Base-by-base conservation (phyloP, 495 filamentous ascomycete species). In the Amorphotheca resinae region DNA sequence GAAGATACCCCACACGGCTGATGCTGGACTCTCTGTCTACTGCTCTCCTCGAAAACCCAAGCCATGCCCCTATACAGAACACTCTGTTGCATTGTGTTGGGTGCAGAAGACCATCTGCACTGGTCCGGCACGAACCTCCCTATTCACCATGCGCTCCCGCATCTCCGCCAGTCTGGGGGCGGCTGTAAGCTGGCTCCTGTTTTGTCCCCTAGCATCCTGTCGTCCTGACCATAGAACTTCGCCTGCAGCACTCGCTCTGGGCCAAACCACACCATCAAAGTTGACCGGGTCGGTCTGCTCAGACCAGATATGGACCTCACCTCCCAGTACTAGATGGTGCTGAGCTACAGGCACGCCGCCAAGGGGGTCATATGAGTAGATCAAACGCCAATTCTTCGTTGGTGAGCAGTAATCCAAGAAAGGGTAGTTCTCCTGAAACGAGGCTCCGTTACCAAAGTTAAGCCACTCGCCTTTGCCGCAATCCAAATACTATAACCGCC, bases 401-500 rank as follows among this genome's bases (percentile, higher is more conserved):
- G 84, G 84, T 3, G 57, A 59, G 60, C 84, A 91, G 64, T 84
- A 91, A 60, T 89, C 84, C 45, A 62, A 58, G 66, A 77, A 89
- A 4, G 84, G 84, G 50, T 65, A 84, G 59, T 62, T 70, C 9
- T 56, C 42, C 8, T 54, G 18, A 49, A 64, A 64, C 9, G 62
- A 50, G 0, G 56, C 58, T 23, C 66, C 68, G 37, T 67, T 66
- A 18, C 50, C 58, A 41, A 80, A 77, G 66, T 80, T 74, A 42
- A 89, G 67, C 79, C 80, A 91, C 50, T 83, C 72, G 23, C 83
- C 82, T 38, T 72, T 68, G 14, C 84, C 84, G 56, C 84, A 89
- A 69, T 89, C 84, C 43, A 89, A 75, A 50, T 88, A 87, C 76
- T 78, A 18, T 25, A 9, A 30, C 21, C n/a, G n/a, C 39, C 51